Base-by-base conservation (phyloP, 129 eudicot species). In the Tanacetum coccineum region DNA sequence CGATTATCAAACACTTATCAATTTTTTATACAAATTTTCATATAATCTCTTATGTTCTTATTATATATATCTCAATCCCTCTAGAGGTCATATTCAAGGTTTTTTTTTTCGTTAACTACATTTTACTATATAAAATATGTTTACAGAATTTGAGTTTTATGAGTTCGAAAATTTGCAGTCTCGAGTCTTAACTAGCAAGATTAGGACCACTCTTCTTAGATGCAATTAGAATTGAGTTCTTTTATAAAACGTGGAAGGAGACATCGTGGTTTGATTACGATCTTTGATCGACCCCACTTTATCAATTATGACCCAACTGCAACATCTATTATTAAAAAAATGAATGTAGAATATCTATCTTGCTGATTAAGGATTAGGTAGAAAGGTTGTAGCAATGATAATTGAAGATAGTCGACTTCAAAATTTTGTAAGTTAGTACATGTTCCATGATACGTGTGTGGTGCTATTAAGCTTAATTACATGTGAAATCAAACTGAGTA, bases 261-360 rank as follows among this genome's bases (percentile, higher is more conserved):
- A 36, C 42, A 36, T 36, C n/a, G 42, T 54, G 21, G 30, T 20
- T 54, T 20, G 59, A 54, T 9, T 54, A 20, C 6, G 26, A 55
- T 55, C 32, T 55, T 55, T 55, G 4, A 26, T 20, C 30, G 60
- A 13, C 21, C 60, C 60, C 59, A 53, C 22, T 53, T 53, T 19
- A 55, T 55, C 28, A 53, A 10, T 55, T 55, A 55, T 55, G 11
- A 55, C 32, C 60, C 32, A 55, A 55, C 60, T 55, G 60, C 60
- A 32, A 55, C n/a, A 5, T 18, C 59, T 55, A 12, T 13, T 3
- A 20, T 50, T 52, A 6, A 17, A 15, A n/a, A 17, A 1, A 21
- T 6, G 3, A 8, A 15, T 51, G 1, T 36, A 36, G 8, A 36
- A 36, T 36, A 9, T 36, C 4, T 53, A 53, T 53, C 58, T 53